These are phyloP conservation scores for Alternaria triticina DNA, from an alignment of 2,329 filamentous ascomycete genomes.

Conservation along the genomic window DNA sequence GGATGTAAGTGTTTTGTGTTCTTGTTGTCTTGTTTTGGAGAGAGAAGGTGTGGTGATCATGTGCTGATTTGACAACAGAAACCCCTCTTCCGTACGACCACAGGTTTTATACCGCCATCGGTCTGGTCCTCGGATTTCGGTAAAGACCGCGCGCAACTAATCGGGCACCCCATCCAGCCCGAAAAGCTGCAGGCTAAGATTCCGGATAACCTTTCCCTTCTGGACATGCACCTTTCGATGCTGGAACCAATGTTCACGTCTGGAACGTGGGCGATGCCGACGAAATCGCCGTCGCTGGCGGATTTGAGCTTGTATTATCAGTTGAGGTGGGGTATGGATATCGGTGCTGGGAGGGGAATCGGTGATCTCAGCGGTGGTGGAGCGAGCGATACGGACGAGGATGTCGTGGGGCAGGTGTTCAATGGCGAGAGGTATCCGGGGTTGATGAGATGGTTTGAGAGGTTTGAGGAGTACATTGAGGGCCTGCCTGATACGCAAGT, in stretches of 20 bases:
- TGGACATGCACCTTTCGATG: slow-evolving; percentile 48
- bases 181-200: slow-evolving; percentile 50
- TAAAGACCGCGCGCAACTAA: slow-evolving; percentile 46
- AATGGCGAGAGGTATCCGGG: slow-evolving; percentile 48
- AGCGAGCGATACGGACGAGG: slow-evolving; percentile 27
- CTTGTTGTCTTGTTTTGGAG: no score
- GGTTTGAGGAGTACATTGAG: slow-evolving; percentile 41
- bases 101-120: slow-evolving; percentile 49
- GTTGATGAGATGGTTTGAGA: slow-evolving; percentile 45
- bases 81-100: slow-evolving; percentile 49
- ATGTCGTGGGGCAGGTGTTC: slow-evolving; percentile 40
- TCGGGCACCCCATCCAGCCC: slow-evolving; percentile 48
- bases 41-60: accelerated
- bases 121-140: slow-evolving; percentile 52
- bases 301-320: slow-evolving; percentile 51
- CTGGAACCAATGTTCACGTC: slow-evolving; percentile 45
- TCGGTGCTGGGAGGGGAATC: slow-evolving; percentile 44
- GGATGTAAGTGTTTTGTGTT: no score
- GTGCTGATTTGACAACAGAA: slow-evolving; percentile 16
- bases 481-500: slow-evolving; percentile 36
- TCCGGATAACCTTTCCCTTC: slow-evolving; percentile 44
- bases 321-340: slow-evolving; percentile 49
- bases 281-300: slow-evolving; percentile 45
- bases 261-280: slow-evolving; percentile 45
- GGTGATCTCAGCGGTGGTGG: slow-evolving; percentile 47